phyloP scores from a whole-genome alignment of 139 green algal species.

The Pseudopediastrum boryanum region DNA sequence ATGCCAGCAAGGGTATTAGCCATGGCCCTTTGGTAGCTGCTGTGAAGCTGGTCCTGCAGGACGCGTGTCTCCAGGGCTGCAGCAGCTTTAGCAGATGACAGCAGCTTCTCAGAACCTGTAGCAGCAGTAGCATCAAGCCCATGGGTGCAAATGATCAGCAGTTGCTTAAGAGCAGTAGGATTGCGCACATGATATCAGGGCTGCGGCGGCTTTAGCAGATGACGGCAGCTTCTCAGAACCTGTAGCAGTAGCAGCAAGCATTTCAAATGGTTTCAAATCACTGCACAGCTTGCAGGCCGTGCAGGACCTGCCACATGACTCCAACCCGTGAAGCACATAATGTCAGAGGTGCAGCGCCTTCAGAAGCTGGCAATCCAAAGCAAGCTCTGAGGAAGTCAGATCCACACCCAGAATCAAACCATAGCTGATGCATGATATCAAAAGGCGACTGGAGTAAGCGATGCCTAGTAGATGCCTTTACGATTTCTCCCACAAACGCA shows the following conservation, averaged over 20 bases:
- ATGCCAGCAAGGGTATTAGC: conserved; percentile 43
- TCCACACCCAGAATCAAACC: too few relatives aligned
- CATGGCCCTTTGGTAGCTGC: conserved; percentile 53
- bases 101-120: conserved; percentile 28
- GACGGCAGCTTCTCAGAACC: conserved; percentile 26
- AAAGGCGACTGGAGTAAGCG: too few relatives aligned
- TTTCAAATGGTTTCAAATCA: too few relatives aligned
- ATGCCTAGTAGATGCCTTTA: too few relatives aligned
- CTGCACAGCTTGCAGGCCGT: too few relatives aligned
- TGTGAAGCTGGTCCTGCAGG: conserved; percentile 42
- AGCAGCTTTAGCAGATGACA: conserved; percentile 22
- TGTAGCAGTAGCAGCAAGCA: conserved; percentile 16
- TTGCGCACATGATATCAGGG: not conserved
- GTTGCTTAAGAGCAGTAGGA: too few relatives aligned
- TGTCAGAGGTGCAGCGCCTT: conserved; percentile 9
- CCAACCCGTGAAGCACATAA: too few relatives aligned
- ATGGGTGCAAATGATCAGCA: too few relatives aligned
- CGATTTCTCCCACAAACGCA: too few relatives aligned
- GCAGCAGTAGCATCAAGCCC: conserved; percentile 4
- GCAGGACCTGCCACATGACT: too few relatives aligned
- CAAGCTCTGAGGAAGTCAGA: too few relatives aligned
- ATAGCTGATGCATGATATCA: too few relatives aligned
- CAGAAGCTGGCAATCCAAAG: conserved; percentile 12
- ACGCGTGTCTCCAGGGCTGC: not conserved
- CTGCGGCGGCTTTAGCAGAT: conserved; percentile 15